phyloP scores from a whole-genome alignment of 1,139 yeast species.

The Debaryomyces udenii region DNA sequence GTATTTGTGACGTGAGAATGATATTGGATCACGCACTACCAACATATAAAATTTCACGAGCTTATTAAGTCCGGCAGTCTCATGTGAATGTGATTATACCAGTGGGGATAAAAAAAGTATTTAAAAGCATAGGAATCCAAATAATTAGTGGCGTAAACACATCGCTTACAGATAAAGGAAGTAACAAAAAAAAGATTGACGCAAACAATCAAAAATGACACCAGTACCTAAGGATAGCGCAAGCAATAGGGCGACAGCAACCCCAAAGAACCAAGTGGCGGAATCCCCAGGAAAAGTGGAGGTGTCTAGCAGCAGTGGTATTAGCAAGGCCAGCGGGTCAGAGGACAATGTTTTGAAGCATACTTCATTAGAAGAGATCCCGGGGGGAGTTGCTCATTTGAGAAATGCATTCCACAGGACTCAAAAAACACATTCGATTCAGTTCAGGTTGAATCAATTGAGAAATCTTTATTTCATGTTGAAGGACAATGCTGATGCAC shows the following conservation, averaged over 20 bases:
- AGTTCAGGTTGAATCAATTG: conserved; percentile 62
- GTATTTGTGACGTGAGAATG: no score
- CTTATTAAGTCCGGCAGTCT: no score
- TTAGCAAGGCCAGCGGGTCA: background rate
- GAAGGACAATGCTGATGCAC: conserved; percentile 56
- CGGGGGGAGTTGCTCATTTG: conserved; percentile 46
- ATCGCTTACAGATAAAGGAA: no score
- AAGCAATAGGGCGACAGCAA: background rate
- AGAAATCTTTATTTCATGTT: conserved; percentile 70
- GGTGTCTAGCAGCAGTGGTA: background rate
- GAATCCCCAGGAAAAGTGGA: background rate
- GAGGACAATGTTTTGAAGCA: conserved; percentile 27
- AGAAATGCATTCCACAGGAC: conserved; percentile 44
- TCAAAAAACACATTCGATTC: conserved; percentile 57
- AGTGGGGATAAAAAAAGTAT: no score
- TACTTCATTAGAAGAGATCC: conserved; percentile 56
- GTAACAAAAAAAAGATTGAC: no score
- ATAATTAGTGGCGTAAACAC: no score
- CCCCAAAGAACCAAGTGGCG: no score
- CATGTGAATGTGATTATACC: no score
- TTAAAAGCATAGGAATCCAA: no score
- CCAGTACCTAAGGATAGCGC: conserved; percentile 1
- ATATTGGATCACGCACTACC: background rate
- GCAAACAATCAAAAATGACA: background rate
- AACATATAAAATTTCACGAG: background rate